Conservation (phyloP, 345 rosid genomes). For the Chamaenerion angustifolium region DNA sequence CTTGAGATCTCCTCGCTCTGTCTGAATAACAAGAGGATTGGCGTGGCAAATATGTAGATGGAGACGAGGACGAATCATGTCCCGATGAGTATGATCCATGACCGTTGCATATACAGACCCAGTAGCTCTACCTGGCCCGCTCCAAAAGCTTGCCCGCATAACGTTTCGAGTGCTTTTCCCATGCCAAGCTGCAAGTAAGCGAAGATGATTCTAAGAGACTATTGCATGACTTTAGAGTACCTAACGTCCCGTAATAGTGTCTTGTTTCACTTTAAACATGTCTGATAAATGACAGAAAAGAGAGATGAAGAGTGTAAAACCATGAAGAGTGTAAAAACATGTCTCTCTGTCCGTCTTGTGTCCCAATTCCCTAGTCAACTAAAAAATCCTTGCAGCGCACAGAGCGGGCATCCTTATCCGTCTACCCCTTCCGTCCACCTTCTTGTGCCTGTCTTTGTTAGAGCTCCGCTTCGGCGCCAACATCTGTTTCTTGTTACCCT, state of each 20-base stretch:
- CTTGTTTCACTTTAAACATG: no score
- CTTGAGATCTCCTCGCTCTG: constrained; percentile 41
- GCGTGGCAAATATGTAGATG: constrained; percentile 50
- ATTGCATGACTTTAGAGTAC: no score
- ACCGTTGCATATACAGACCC: constrained; percentile 73
- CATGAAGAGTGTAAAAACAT: no score
- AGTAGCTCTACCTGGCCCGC: constrained; percentile 66
- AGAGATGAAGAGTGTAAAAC: constrained; percentile 7
- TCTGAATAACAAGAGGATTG: constrained; percentile 43
- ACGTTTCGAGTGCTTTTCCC: constrained; percentile 91
- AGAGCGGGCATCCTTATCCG: no score
- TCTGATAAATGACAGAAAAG: no score
- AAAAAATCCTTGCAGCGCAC: no score
- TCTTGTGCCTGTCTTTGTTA: constrained; percentile 63
- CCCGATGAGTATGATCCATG: constrained; percentile 45
- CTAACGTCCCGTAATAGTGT: no score
- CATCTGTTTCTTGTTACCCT: constrained; percentile 25
- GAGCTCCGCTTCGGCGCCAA: constrained; percentile 47
- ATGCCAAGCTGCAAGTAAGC: constrained; percentile 61
- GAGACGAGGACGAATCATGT: constrained; percentile 38
- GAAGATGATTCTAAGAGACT: no score
- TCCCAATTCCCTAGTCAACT: no score
- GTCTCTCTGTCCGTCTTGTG: no score
- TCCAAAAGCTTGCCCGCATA: constrained; percentile 87
- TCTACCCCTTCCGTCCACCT: no score